These are phyloP conservation scores for Vaccinium myrtillus DNA, from an alignment of 148 eudicot species.

Conservation along the genomic window DNA sequence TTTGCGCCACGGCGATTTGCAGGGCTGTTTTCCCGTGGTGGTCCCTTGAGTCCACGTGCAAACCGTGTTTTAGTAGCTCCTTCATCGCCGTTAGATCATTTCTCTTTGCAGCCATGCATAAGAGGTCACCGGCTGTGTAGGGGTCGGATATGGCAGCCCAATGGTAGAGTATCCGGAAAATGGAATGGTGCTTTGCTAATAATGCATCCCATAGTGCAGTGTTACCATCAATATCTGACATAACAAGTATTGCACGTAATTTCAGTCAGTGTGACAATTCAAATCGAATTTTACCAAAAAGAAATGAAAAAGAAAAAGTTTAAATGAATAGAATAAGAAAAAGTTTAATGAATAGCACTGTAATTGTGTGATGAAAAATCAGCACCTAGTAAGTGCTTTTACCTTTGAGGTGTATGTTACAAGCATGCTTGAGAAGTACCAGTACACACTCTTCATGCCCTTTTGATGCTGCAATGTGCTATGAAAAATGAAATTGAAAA, in stretches of 20 bases:
- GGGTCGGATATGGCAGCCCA: slow-evolving; percentile 48
- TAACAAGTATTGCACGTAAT: neutral
- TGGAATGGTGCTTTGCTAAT: slow-evolving; percentile 38
- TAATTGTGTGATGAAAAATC: neutral
- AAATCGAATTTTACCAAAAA: neutral
- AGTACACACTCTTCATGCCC: slow-evolving; percentile 57
- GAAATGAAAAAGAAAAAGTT: neutral
- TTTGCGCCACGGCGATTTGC: slow-evolving; percentile 30
- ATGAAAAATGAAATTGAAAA: neutral
- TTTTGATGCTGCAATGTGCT: slow-evolving; percentile 55
- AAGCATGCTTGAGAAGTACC: slow-evolving; percentile 46
- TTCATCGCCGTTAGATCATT: slow-evolving; percentile 33
- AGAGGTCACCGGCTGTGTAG: slow-evolving; percentile 40
- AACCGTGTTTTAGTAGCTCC: slow-evolving; percentile 39
- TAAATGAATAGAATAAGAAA: neutral
- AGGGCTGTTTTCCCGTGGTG: slow-evolving; percentile 35
- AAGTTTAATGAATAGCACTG: neutral
- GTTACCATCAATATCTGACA: slow-evolving; percentile 42
- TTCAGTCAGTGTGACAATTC: neutral
- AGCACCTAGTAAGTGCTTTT: neutral
- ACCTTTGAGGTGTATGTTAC: slow-evolving; percentile 46
- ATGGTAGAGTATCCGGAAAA: slow-evolving; percentile 41
- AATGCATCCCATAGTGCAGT: slow-evolving; percentile 55
- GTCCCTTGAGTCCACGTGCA: slow-evolving; percentile 39
- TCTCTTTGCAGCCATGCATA: slow-evolving; percentile 44